A percentile compares a stretch with the other conserved stretches of the same genome.
phyloP scores from a whole-genome alignment of 371 early-diverging fungal species.

The Mucor racemosus region DNA sequence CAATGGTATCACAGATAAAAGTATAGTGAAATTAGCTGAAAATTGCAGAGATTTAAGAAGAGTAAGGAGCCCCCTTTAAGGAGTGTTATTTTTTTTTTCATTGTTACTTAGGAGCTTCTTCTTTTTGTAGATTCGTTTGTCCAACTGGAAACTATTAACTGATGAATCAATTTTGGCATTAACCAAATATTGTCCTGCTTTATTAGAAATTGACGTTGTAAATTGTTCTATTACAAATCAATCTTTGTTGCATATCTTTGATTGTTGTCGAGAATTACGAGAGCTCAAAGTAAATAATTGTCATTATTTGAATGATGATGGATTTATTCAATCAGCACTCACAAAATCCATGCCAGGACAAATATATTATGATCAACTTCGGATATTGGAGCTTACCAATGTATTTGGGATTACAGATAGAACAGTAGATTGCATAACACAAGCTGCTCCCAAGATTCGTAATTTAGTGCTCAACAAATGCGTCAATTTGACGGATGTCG shows the following conservation, averaged over 20 bases:
- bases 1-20: constrained; percentile 40
- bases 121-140: constrained; percentile 59
- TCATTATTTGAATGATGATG: constrained; percentile 48
- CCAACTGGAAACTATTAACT: constrained; percentile 56
- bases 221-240: constrained; percentile 58
- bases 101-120: constrained; percentile 5
- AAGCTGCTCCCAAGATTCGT: constrained; percentile 63
- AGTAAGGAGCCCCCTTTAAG: constrained; percentile 29
- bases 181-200: constrained; percentile 54
- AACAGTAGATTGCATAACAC: constrained; percentile 52
- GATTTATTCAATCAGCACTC: constrained; percentile 46
- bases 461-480: constrained; percentile 67
- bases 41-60: constrained; percentile 44
- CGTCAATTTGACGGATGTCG: constrained; percentile 56
- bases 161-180: constrained; percentile 58
- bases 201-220: constrained; percentile 65
- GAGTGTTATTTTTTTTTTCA: not conserved
- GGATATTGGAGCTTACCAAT: constrained; percentile 65
- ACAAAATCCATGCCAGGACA: not conserved
- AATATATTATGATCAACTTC: constrained; percentile 55
- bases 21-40: constrained; percentile 45
- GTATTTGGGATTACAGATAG: constrained; percentile 57
- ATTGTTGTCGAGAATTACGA: constrained; percentile 53
- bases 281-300: constrained; percentile 59
- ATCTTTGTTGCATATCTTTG: constrained; percentile 51